These are phyloP conservation scores for Oidium heveae DNA, from an alignment of 2,329 filamentous ascomycete species.

Conservation along the genomic window DNA sequence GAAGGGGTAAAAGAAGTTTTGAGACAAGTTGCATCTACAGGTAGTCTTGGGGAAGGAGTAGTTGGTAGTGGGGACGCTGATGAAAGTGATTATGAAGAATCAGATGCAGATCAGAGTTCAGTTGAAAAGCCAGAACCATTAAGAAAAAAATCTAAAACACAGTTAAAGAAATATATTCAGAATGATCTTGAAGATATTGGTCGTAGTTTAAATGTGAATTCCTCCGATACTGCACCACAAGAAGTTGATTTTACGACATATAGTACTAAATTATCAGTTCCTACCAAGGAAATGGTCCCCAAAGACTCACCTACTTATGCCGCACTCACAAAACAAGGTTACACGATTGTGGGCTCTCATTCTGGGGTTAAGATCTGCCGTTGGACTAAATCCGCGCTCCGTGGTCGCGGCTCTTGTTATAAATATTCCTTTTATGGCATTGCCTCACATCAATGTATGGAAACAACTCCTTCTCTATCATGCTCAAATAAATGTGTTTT, in stretches of 20 bases:
- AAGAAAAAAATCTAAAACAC: slow-evolving; percentile 15
- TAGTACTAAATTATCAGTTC: slow-evolving; percentile 21
- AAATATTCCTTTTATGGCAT: slow-evolving; percentile 97
- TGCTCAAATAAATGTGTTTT: slow-evolving; percentile 98
- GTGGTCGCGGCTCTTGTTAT: slow-evolving; percentile 86
- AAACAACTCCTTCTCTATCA: slow-evolving; percentile 81
- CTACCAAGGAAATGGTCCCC: slow-evolving; percentile 77
- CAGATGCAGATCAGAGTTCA: slow-evolving; percentile 27
- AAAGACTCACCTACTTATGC: slow-evolving; percentile 70
- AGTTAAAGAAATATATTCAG: slow-evolving; percentile 17
- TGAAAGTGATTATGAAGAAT: slow-evolving; percentile 54
- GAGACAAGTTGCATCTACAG: slow-evolving; percentile 31
- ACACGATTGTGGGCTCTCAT: slow-evolving; percentile 83
- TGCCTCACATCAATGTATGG: slow-evolving; percentile 91
- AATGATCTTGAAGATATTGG: slow-evolving; percentile 72
- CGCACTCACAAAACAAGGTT: slow-evolving; percentile 85
- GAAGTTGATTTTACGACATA: slow-evolving; percentile 74
- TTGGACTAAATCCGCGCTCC: slow-evolving; percentile 92
- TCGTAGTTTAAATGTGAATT: slow-evolving; percentile 22
- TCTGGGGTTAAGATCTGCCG: slow-evolving; percentile 94
- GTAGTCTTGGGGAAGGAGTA: slow-evolving; percentile 36
- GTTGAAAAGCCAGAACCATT: slow-evolving; percentile 23
- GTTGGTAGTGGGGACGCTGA: slow-evolving; percentile 59
- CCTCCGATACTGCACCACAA: slow-evolving; percentile 17
- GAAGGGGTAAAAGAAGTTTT: slow-evolving; percentile 49